phyloP scores from a whole-genome alignment of 2,329 filamentous ascomycete genomes.

The Penicillium decumbens region DNA sequence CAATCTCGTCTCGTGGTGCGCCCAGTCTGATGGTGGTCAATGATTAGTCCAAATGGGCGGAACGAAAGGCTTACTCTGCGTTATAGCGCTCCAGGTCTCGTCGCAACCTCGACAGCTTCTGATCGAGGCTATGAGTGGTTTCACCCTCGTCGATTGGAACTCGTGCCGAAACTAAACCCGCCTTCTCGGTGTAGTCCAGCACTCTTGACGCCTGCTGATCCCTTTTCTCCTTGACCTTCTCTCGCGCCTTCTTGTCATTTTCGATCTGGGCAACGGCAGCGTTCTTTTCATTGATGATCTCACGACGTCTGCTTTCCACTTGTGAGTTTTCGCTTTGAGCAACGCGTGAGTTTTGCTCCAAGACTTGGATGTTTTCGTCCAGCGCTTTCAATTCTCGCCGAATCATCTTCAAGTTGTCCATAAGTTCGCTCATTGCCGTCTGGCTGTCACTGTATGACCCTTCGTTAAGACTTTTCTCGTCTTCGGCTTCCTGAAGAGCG shows the following conservation, averaged over 20 bases:
- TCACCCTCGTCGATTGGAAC: slow-evolving; percentile 62
- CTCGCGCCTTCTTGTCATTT: slow-evolving; percentile 46
- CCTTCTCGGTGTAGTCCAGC: slow-evolving; percentile 52
- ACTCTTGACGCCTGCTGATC: slow-evolving; percentile 49
- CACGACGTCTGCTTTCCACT: slow-evolving; percentile 47
- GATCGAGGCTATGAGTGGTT: slow-evolving; percentile 51
- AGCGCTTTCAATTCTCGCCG: slow-evolving; percentile 37
- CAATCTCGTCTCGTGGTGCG: slow-evolving; percentile 61
- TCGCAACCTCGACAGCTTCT: slow-evolving; percentile 49
- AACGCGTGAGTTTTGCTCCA: slow-evolving; percentile 50
- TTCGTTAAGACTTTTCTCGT: slow-evolving; percentile 42
- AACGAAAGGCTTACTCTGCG: slow-evolving; percentile 38
- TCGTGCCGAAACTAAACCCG: slow-evolving; percentile 52
- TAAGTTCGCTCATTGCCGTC: slow-evolving; percentile 42
- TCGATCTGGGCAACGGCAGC: slow-evolving; percentile 51
- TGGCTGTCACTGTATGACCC: slow-evolving; percentile 49
- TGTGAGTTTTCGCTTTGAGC: slow-evolving; percentile 52
- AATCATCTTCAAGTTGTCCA: slow-evolving; percentile 33
- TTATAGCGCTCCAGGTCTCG: slow-evolving; percentile 58
- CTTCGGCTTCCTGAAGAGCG: slow-evolving; percentile 55
- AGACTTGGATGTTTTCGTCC: slow-evolving; percentile 32
- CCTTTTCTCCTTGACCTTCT: slow-evolving; percentile 46
- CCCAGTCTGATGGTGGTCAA: slow-evolving; percentile 49
- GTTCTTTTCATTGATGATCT: slow-evolving; percentile 61
- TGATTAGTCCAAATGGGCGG: not conserved